Conservation (phyloP, 306 rosid genomes). For the Acacia confusa region DNA sequence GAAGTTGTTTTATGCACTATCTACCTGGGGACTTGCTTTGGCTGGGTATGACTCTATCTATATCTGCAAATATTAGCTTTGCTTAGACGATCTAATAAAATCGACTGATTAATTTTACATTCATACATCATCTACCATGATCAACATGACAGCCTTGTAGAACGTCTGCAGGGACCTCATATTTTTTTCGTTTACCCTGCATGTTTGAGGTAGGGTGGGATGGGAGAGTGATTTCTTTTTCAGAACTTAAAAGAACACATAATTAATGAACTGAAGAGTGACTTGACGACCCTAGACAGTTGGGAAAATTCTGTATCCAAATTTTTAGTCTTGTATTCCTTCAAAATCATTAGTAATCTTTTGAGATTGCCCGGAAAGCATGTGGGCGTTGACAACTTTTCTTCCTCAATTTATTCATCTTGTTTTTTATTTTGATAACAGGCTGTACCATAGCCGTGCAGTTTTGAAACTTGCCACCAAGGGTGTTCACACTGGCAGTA, state of each 20-base stretch:
- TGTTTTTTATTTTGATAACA: conserved; percentile 35
- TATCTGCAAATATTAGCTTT: conserved; percentile 9
- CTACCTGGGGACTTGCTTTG: conserved; percentile 98
- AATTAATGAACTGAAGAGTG: neutral
- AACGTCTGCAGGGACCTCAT: neutral
- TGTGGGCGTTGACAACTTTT: neutral
- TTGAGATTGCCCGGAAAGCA: neutral
- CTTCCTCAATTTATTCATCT: neutral
- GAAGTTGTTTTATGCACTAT: conserved; percentile 67
- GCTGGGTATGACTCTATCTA: conserved; percentile 55
- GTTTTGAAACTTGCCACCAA: conserved; percentile 63
- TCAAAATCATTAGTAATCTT: neutral
- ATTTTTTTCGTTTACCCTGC: neutral
- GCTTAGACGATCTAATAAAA: neutral
- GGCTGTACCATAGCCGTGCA: conserved; percentile 73
- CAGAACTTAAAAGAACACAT: neutral
- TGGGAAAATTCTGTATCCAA: neutral
- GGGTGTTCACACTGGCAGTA: conserved; percentile 68
- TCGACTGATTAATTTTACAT: neutral
- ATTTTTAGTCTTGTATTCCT: neutral
- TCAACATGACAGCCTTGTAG: neutral
- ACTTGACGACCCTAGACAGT: neutral
- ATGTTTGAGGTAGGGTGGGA: neutral
- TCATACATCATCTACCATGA: neutral
- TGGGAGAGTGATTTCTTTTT: neutral